A percentile compares a stretch with the other conserved stretches of the same genome.
These are phyloP conservation scores for Chaetomium tenue DNA, from an alignment of 495 filamentous ascomycete species.

Conservation along the genomic window DNA sequence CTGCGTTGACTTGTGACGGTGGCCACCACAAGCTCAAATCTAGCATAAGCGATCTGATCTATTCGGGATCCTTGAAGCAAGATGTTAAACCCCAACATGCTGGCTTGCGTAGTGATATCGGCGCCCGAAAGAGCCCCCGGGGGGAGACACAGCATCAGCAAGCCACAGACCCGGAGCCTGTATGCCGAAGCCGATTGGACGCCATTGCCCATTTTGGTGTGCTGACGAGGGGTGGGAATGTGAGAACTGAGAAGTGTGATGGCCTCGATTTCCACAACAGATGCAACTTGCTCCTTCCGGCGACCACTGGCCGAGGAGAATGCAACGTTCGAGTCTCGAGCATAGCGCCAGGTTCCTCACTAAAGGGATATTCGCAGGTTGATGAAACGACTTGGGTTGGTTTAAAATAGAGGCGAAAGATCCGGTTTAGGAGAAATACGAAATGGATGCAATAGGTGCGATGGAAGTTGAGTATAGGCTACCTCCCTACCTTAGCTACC, in stretches of 20 bases:
- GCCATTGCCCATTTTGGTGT: conserved; percentile 5
- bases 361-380: not conserved
- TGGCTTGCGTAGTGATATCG: not conserved
- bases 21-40: not conserved
- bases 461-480: too few species aligned
- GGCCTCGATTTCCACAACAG: not conserved
- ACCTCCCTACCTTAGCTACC: too few species aligned
- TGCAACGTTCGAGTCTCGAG: not conserved
- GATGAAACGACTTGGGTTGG: not conserved
- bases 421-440: not conserved
- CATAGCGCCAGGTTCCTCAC: not conserved
- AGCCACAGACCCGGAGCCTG: not conserved
- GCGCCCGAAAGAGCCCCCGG: not conserved
- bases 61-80: not conserved
- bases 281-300: conserved; percentile 1
- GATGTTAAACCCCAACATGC: not conserved
- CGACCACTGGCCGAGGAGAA: not conserved
- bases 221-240: not conserved
- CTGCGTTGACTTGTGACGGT: conserved; percentile 5
- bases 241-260: conserved; percentile 17
- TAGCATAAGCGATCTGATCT: not conserved
- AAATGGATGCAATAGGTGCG: too few species aligned
- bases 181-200: conserved; percentile 13
- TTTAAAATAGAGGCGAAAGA: not conserved
- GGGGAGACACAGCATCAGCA: conserved; percentile 12